A percentile compares a stretch with the other conserved stretches of the same genome.
These are phyloP conservation scores for Ceraceosorus bombacis DNA, from an alignment of 1,284 basidiomycete genomes.

Conservation along the genomic window DNA sequence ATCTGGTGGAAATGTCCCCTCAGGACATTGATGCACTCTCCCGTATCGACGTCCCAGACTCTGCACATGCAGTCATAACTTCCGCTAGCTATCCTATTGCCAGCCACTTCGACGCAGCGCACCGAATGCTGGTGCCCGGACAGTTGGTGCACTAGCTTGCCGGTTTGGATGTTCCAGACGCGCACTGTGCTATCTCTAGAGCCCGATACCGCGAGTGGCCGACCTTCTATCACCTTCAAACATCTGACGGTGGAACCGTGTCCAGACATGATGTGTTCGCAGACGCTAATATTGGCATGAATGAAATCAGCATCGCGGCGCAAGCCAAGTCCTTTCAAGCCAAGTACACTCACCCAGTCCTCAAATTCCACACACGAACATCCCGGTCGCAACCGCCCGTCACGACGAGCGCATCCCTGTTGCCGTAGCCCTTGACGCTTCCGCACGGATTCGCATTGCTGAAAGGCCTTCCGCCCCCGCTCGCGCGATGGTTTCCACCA, in stretches of 20 bases:
- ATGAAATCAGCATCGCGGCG: neutral
- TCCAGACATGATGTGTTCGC: constrained; percentile 70
- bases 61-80: constrained; percentile 71
- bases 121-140: constrained; percentile 76
- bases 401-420: constrained; percentile 66
- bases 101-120: constrained; percentile 77
- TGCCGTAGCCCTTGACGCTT: constrained; percentile 60
- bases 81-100: constrained; percentile 72
- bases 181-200: constrained; percentile 77
- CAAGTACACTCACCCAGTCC: constrained; percentile 53
- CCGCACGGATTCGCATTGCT: constrained; percentile 28
- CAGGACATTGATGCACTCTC: constrained; percentile 71
- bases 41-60: constrained; percentile 45
- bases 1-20: constrained; percentile 86
- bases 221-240: constrained; percentile 74
- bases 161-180: constrained; percentile 86
- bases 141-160: constrained; percentile 63
- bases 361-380: constrained; percentile 82
- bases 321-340: neutral
- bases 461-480: constrained; percentile 3
- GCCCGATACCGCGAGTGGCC: constrained; percentile 81
- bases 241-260: constrained; percentile 89
- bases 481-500: neutral
- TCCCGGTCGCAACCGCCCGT: constrained; percentile 86
- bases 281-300: constrained; percentile 53